Evolutionary conservation across 768 basidiomycete species (phyloP).

Genomic region (Rhizopogon sp.): DNA sequence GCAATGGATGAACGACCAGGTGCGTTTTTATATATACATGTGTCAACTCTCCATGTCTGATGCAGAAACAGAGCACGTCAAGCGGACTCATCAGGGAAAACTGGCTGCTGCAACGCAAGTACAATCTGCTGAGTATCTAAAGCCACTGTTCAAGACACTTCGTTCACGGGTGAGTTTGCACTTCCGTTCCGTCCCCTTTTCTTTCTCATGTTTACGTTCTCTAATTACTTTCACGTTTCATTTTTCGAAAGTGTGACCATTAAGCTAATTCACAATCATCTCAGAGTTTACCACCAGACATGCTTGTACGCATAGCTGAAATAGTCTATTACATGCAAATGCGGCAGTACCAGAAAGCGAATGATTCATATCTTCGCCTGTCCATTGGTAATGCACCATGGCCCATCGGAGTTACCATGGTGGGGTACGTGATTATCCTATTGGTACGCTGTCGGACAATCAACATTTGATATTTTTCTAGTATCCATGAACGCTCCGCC

Average conservation of each 20-base stretch:
- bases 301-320: conserved; percentile 83
- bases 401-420: conserved; percentile 99
- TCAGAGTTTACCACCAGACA: conserved; percentile 76
- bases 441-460: neutral
- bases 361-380: conserved; percentile 94
- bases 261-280: neutral
- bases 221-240: neutral
- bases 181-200: neutral
- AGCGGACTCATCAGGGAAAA: conserved; percentile 87
- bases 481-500: conserved; percentile 97
- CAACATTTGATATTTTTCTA: conserved; percentile 19
- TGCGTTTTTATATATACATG: conserved; percentile 27
- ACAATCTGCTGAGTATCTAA: conserved; percentile 94
- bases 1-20: conserved; percentile 93
- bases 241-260: neutral
- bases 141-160: conserved; percentile 90
- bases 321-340: conserved; percentile 97
- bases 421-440: conserved; percentile 60
- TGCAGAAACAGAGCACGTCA: conserved; percentile 60
- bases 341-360: conserved; percentile 91
- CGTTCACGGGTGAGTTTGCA: conserved; percentile 71
- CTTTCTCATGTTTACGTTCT: neutral
- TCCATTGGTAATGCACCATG: conserved; percentile 99
- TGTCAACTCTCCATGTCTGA: neutral
- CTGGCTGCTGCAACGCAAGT: conserved; percentile 92